Evolutionary conservation across 345 rosid genomes (phyloP).

Genomic region (Clausena lansium): DNA sequence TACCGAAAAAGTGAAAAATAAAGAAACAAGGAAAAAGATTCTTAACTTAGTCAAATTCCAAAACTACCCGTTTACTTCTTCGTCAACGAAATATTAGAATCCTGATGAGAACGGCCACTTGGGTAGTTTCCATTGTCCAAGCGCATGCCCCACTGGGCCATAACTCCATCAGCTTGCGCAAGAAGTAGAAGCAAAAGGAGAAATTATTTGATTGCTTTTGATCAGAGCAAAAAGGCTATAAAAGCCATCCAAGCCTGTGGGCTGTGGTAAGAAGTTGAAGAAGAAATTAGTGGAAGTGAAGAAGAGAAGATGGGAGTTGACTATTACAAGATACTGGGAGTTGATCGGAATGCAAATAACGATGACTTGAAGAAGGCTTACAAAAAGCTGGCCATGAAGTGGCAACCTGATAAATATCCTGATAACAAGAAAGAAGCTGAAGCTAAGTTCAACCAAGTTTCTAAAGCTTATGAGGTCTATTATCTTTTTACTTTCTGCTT

Average conservation of each 20-base stretch:
- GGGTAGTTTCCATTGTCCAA: no score
- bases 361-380: conserved; percentile 66
- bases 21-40: no score
- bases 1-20: no score
- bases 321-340: conserved; percentile 58
- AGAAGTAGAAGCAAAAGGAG: no score
- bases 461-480: conserved; percentile 64
- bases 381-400: conserved; percentile 46
- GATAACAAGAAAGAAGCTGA: conserved; percentile 64
- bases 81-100: no score
- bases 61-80: no score
- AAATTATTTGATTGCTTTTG: no score
- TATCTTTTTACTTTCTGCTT: neutral
- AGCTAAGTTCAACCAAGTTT: conserved; percentile 64
- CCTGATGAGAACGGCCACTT: no score
- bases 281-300: conserved; percentile 5
- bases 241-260: neutral
- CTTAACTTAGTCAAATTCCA: no score
- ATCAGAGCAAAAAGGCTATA: neutral
- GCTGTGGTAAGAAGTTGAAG: no score
- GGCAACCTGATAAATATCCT: conserved; percentile 51
- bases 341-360: conserved; percentile 46
- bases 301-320: conserved; percentile 53
- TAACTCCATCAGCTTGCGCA: no score
- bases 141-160: no score